Evolutionary conservation across 768 basidiomycete genomes (phyloP).

Genomic region (Dioszegia crocea): DNA sequence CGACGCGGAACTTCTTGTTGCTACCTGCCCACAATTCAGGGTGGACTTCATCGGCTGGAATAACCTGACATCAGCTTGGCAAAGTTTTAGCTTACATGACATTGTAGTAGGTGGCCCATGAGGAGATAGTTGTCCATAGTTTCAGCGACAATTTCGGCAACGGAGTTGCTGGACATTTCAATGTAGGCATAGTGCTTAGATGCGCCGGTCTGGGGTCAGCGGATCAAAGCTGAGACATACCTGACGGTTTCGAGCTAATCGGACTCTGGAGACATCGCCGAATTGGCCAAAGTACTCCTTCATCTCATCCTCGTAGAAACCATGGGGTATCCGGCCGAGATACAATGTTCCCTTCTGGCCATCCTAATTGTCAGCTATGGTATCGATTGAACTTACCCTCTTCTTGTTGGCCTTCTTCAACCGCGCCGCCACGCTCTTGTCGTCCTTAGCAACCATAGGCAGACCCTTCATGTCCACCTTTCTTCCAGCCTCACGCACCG

Average conservation of each 20-base stretch:
- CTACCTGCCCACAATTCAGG: conserved; percentile 96
- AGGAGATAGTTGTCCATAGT: conserved; percentile 99
- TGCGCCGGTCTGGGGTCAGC: conserved; percentile 62
- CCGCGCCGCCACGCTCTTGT: conserved; percentile 65
- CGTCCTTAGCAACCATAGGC: conserved; percentile 84
- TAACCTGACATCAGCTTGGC: conserved; percentile 53
- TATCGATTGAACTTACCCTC: conserved; percentile 56
- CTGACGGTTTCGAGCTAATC: conserved; percentile 90
- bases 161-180: conserved; percentile 82
- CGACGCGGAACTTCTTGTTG: conserved; percentile 78
- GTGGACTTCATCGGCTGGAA: conserved; percentile 85
- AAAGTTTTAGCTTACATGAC: conserved; percentile 54
- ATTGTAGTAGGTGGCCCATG: conserved; percentile 86
- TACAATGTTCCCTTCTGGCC: conserved; percentile 78
- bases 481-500: conserved; percentile 46
- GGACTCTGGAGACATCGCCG: conserved; percentile 77
- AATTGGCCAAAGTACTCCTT: conserved; percentile 92
- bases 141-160: conserved; percentile 91
- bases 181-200: conserved; percentile 98
- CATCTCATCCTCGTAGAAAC: conserved; percentile 95
- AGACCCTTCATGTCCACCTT: conserved; percentile 65
- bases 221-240: conserved; percentile 49
- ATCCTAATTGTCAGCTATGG: conserved; percentile 50
- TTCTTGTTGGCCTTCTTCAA: conserved; percentile 59
- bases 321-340: conserved; percentile 88